Evolutionary conservation across 495 filamentous ascomycete genomes (phyloP).

Genomic region (Xylaria scruposa): DNA sequence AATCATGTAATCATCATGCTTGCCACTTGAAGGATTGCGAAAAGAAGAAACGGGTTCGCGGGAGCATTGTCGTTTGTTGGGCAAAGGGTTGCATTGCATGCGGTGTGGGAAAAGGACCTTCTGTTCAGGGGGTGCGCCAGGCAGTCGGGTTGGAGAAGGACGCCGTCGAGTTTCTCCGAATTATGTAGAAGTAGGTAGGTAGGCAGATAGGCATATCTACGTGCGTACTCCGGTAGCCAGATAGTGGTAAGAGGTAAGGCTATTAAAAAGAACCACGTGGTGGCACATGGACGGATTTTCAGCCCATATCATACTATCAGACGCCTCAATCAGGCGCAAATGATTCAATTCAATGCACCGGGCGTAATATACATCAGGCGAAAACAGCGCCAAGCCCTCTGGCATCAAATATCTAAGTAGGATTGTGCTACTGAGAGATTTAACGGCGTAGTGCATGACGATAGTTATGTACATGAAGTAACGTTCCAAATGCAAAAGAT

Average conservation of each 20-base stretch:
- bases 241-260: not conserved
- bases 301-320: conserved; percentile 17
- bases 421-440: conserved; percentile 3
- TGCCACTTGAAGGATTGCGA: conserved; percentile 21
- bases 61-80: not conserved
- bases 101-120: conserved; percentile 11
- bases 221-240: not conserved
- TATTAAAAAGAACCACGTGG: conserved; percentile 24
- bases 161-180: not conserved
- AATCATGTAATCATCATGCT: conserved; percentile 9
- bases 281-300: conserved; percentile 9
- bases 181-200: not conserved
- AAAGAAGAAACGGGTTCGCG: not conserved
- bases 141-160: conserved; percentile 11
- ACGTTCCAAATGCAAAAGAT: not conserved
- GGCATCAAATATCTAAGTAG: not conserved
- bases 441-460: conserved; percentile 6
- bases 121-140: conserved; percentile 15
- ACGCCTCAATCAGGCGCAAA: conserved; percentile 11
- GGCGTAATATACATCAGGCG: conserved; percentile 5
- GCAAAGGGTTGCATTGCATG: conserved; percentile 4
- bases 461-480: not conserved
- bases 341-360: not conserved
- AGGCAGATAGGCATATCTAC: too few relatives aligned
- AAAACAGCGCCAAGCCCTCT: conserved; percentile 8